Evolutionary conservation across 78 protist species (phyloP).

Genomic region (Creolimax fragrantissima): DNA sequence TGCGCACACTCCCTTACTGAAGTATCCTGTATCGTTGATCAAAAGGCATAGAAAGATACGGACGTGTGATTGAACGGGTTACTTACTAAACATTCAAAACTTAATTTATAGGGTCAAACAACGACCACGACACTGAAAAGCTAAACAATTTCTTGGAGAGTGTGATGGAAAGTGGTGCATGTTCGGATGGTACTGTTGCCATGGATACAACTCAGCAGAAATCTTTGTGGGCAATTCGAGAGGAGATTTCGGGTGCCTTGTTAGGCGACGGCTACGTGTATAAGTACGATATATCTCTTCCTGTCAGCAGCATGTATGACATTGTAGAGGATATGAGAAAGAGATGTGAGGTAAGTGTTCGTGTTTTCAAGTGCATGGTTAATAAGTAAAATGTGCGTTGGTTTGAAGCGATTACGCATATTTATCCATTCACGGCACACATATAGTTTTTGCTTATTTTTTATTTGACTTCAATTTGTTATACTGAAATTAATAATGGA

Average conservation of each 20-base stretch:
- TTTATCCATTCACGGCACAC: too few relatives aligned
- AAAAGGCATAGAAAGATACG: too few relatives aligned
- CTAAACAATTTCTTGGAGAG: not conserved
- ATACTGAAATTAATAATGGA: too few relatives aligned
- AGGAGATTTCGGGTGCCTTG: constrained; percentile 61
- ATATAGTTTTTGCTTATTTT: too few relatives aligned
- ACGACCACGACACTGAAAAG: constrained; percentile 52
- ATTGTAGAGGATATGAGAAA: not conserved
- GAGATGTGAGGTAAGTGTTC: not conserved
- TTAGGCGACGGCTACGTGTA: constrained; percentile 51
- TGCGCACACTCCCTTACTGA: too few relatives aligned
- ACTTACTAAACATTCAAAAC: too few relatives aligned
- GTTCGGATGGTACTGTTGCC: not conserved
- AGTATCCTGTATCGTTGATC: too few relatives aligned
- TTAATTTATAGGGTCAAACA: too few relatives aligned
- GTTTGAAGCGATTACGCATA: too few relatives aligned
- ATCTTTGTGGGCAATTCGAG: constrained; percentile 37
- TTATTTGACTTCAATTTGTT: not conserved
- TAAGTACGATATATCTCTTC: constrained; percentile 70
- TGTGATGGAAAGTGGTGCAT: not conserved
- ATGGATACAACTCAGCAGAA: not conserved
- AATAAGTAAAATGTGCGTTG: too few relatives aligned
- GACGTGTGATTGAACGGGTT: too few relatives aligned
- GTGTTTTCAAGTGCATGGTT: too few relatives aligned
- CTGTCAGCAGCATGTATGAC: constrained; percentile 45